Evolutionary conservation across 495 filamentous ascomycete genomes (phyloP).

Genomic region (Evansstolkia leycettana): DNA sequence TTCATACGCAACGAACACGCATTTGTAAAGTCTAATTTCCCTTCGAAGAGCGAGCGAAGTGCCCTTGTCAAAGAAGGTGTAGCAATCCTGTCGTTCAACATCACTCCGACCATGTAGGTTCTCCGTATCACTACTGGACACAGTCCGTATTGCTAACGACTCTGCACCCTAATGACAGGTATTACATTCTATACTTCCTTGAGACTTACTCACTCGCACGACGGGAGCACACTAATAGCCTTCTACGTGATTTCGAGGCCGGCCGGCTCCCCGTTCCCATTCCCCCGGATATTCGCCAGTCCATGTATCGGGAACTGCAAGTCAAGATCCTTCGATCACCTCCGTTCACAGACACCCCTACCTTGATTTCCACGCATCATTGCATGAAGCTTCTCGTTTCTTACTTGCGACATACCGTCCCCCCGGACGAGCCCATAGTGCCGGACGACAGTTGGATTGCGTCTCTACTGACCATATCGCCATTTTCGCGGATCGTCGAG

Average conservation of each 20-base stretch:
- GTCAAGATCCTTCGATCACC: conserved; percentile 27
- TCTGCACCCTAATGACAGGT: conserved; percentile 16
- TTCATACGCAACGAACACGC: conserved; percentile 20
- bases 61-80: conserved; percentile 21
- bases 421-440: conserved; percentile 14
- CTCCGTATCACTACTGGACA: background rate
- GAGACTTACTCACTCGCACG: conserved; percentile 28
- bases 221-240: conserved; percentile 28
- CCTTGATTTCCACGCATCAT: conserved; percentile 33
- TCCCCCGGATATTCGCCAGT: conserved; percentile 17
- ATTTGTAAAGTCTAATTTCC: conserved; percentile 21
- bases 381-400: conserved; percentile 32
- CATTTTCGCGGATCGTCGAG: conserved; percentile 28
- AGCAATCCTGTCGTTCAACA: conserved; percentile 24
- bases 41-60: conserved; percentile 20
- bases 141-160: background rate
- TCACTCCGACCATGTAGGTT: conserved; percentile 31
- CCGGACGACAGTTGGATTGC: conserved; percentile 32
- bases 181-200: conserved; percentile 30
- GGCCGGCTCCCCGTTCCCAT: conserved; percentile 28
- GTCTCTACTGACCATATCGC: conserved; percentile 30
- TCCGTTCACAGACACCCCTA: conserved; percentile 30
- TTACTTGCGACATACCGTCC: conserved; percentile 27
- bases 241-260: conserved; percentile 29
- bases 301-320: conserved; percentile 28